These are phyloP conservation scores for Penicillium canariense DNA, from an alignment of 495 filamentous ascomycete genomes.

Conservation along the genomic window DNA sequence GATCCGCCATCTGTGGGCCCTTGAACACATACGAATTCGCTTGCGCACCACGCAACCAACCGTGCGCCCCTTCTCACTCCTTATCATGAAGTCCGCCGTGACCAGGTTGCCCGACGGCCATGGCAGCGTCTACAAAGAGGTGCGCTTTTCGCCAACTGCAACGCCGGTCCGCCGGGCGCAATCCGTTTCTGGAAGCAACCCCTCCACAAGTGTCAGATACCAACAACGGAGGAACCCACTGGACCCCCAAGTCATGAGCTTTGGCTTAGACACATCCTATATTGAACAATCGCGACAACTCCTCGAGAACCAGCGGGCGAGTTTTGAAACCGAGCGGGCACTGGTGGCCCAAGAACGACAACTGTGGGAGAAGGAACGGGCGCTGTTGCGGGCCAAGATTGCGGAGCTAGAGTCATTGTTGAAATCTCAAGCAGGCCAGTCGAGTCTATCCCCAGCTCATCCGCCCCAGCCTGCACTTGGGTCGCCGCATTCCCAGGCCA, in stretches of 20 bases:
- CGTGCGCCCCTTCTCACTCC: not conserved
- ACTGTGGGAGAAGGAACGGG: slow-evolving; percentile 44
- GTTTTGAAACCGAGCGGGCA: slow-evolving; percentile 38
- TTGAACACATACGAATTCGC: slow-evolving; percentile 3
- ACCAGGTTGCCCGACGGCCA: slow-evolving; percentile 36
- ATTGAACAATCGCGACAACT: slow-evolving; percentile 42
- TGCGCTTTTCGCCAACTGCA: slow-evolving; percentile 46
- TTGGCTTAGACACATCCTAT: slow-evolving; percentile 31
- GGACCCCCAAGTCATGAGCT: slow-evolving; percentile 12
- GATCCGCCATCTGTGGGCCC: not conserved
- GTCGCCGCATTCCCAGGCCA: slow-evolving; percentile 9
- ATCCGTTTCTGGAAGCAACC: slow-evolving; percentile 37
- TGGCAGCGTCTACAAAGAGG: slow-evolving; percentile 47
- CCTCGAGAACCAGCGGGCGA: slow-evolving; percentile 39
- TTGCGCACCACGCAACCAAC: not conserved
- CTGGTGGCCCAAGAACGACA: slow-evolving; percentile 41
- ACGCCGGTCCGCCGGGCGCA: slow-evolving; percentile 40
- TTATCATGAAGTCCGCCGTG: slow-evolving; percentile 31
- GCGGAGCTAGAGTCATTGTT: slow-evolving; percentile 37
- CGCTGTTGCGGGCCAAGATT: slow-evolving; percentile 37
- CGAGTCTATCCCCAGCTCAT: slow-evolving; percentile 1
- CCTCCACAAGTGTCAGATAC: slow-evolving; percentile 25
- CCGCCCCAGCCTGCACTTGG: slow-evolving; percentile 8
- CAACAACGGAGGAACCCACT: slow-evolving; percentile 2
- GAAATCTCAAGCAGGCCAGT: slow-evolving; percentile 17